A percentile compares a stretch with the other conserved stretches of the same genome.
phyloP scores from a whole-genome alignment of 208 protist genomes.

The Acanthamoeba castellanii region DNA sequence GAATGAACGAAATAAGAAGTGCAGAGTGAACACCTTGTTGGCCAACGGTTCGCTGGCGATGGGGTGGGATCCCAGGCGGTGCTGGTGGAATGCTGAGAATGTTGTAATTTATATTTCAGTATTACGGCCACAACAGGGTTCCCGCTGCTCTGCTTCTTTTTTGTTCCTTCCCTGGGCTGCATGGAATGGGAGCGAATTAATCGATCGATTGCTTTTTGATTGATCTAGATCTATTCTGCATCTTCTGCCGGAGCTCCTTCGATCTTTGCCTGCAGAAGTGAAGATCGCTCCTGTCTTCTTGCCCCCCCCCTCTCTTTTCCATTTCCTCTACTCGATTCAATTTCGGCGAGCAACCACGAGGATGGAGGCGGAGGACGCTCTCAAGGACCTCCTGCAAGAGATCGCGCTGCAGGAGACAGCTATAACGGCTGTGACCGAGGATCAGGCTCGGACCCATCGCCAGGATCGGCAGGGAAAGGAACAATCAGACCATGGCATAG shows the following conservation, averaged over 20 bases:
- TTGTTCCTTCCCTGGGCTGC: not conserved
- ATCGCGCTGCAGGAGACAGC: not conserved
- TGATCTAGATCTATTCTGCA: not conserved
- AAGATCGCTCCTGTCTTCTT: not conserved
- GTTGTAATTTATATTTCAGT: too few relatives aligned
- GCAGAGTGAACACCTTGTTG: too few relatives aligned
- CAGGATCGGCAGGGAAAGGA: not conserved
- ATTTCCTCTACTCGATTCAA: not conserved
- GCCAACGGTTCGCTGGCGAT: too few relatives aligned
- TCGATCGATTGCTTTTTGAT: not conserved
- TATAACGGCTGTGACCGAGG: not conserved
- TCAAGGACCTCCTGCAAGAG: not conserved
- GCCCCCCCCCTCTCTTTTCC: not conserved
- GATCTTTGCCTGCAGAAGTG: not conserved
- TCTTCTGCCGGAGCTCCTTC: not conserved
- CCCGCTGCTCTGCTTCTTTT: not conserved
- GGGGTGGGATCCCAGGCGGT: too few relatives aligned
- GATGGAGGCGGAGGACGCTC: not conserved
- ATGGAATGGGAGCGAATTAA: conserved; percentile 2
- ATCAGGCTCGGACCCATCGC: not conserved
- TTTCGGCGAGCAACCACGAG: too few relatives aligned
- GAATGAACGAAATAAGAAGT: too few relatives aligned
- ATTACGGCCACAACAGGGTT: too few relatives aligned
- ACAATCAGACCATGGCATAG: not conserved
- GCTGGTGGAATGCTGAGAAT: too few relatives aligned